phyloP scores from a whole-genome alignment of 257 asterid species.

The Leptodermis oblonga region DNA sequence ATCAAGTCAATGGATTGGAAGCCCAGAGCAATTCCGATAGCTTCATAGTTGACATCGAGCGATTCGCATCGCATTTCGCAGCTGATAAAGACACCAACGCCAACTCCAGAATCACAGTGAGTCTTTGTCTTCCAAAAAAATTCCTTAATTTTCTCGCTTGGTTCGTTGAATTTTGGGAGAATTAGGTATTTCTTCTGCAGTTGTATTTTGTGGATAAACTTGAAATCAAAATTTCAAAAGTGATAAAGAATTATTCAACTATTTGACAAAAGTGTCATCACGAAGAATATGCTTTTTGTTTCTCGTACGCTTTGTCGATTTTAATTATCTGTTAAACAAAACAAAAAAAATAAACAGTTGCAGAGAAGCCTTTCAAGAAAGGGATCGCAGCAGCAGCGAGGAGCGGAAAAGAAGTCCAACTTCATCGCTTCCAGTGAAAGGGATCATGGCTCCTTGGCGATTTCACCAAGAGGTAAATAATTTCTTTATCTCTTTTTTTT shows the following conservation, averaged over 20 bases:
- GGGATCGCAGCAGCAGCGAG: conserved; percentile 43
- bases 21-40: conserved; percentile 33
- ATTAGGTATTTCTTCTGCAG: not conserved
- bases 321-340: conserved; percentile 6
- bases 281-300: conserved; percentile 19
- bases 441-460: conserved; percentile 27
- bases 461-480: conserved; percentile 48
- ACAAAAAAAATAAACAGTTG: conserved; percentile 29
- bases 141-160: not conserved
- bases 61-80: conserved; percentile 38
- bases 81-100: conserved; percentile 40
- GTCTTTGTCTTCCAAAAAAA: conserved; percentile 14
- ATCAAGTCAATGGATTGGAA: conserved; percentile 22
- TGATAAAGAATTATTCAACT: not conserved
- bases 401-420: conserved; percentile 40
- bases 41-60: conserved; percentile 70
- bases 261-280: not conserved
- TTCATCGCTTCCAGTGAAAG: conserved; percentile 28
- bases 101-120: conserved; percentile 62
- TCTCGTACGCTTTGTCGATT: conserved; percentile 4
- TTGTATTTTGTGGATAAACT: not conserved
- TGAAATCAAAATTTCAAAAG: not conserved
- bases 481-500: not conserved
- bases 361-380: conserved; percentile 80
- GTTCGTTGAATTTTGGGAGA: not conserved